Evolutionary conservation across 1,284 basidiomycete genomes (phyloP), one percentile per base, ranked within the genome.

Genomic region (Ganoderma lingzhi): DNA sequence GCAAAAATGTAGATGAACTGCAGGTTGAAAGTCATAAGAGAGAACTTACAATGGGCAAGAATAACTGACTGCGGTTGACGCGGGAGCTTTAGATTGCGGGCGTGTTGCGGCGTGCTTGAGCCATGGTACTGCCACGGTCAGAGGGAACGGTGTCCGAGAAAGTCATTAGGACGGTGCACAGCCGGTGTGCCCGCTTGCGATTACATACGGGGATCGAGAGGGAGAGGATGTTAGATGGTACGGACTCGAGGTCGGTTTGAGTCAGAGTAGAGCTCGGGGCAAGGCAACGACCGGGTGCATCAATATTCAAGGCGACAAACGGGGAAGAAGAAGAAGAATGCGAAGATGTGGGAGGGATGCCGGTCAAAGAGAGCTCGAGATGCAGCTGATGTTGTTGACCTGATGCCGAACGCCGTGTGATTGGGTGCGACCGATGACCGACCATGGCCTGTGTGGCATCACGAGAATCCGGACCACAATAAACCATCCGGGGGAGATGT

Each of bases 21-120:
- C 30, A 56, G 30, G 30, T 35, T 56, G 53, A 17, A 56, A 55
- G 53, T 30, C 15, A 55, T 55, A 17, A 55, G 30, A 55, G 28
- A 8, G 28, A 55, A 55, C 28, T 6, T 10, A 28, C 30, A 55
- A 55, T 32, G 30, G 8, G 30, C 2, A 56, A 56, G 53, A 56
- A 56, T 56, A 56, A 56, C 53, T 56, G 53, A 32, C 53, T 56
- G 53, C 53, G 53, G 53, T 56, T 56, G 30, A 15, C 1, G 23
- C 53, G 53, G 53, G 14, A 17, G 53, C 53, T 56, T 32, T 56
- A 56, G 17, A 56, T 32, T 55, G 53, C 15, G 53, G 30, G 53
- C 32, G 30, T 23, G 23, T 23, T 23, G 23, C 23, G 23, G 53
- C 53, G 30, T 28, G 53, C 53, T 56, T 30, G 53, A 2, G 15